These are phyloP conservation scores for Stentor coeruleus DNA, from an alignment of 73 alveolate species.

Conservation along the genomic window DNA sequence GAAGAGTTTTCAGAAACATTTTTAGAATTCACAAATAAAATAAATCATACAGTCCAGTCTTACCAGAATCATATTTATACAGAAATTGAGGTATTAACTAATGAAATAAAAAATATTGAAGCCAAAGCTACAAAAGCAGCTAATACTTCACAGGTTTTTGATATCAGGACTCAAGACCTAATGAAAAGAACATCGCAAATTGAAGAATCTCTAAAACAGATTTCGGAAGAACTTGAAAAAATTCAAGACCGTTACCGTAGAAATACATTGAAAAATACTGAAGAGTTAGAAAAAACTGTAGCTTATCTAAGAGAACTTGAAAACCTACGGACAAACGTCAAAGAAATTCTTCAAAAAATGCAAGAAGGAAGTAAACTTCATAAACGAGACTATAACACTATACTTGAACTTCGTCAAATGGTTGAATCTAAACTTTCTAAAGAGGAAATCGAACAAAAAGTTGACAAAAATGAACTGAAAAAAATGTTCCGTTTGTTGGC, in stretches of 20 bases:
- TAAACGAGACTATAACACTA: neutral
- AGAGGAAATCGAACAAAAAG: constrained; percentile 22
- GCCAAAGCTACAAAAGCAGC: neutral
- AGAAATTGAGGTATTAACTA: neutral
- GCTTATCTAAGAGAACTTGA: neutral
- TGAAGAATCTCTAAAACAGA: neutral
- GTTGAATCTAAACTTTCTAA: neutral
- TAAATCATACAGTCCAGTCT: too few species aligned
- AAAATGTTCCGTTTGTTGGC: neutral
- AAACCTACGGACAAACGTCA: neutral
- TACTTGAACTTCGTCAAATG: neutral
- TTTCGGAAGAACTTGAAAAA: neutral
- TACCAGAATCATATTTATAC: too few species aligned
- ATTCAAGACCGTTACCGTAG: neutral
- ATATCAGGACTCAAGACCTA: neutral
- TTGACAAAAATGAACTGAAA: constrained; percentile 18
- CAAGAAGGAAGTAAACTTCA: constrained; percentile 8
- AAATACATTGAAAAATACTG: neutral
- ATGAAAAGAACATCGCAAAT: neutral
- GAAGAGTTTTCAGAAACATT: too few species aligned
- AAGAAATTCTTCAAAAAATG: neutral
- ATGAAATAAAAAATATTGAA: neutral
- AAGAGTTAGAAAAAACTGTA: neutral
- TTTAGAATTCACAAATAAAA: too few species aligned
- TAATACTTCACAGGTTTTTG: neutral